These are phyloP conservation scores for Naganishia cerealis DNA, from an alignment of 1,284 basidiomycete species.

Conservation along the genomic window DNA sequence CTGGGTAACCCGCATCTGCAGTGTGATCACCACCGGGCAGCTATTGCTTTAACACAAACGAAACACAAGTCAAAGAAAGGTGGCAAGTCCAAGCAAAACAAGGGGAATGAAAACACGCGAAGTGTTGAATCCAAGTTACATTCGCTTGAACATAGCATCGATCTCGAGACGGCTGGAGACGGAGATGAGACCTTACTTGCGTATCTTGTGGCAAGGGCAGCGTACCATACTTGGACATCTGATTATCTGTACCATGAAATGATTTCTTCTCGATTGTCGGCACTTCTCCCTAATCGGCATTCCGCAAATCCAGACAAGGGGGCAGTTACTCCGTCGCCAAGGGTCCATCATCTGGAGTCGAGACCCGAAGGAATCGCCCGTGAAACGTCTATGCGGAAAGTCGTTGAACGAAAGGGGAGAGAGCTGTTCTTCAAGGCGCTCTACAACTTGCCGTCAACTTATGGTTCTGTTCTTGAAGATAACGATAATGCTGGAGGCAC, in stretches of 20 bases:
- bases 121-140: not conserved
- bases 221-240: not conserved
- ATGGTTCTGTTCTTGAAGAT: not conserved
- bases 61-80: slow-evolving; percentile 1
- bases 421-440: not conserved
- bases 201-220: not conserved
- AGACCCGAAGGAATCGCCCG: not conserved
- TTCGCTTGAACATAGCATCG: not conserved
- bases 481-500: not conserved
- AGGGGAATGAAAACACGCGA: not conserved
- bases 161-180: not conserved
- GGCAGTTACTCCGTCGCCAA: not conserved
- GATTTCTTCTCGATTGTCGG: not conserved
- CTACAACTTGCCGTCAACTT: not conserved
- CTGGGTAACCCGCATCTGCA: not conserved
- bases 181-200: not conserved
- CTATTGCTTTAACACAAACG: not conserved
- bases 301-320: not conserved
- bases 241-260: not conserved
- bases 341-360: not conserved
- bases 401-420: not conserved
- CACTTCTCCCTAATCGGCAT: not conserved
- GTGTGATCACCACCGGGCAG: not conserved
- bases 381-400: not conserved
- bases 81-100: not conserved